Evolutionary conservation across 225 moss, liverwort and hornwort species (phyloP).

Genomic region (Sphagnum tenellum): DNA sequence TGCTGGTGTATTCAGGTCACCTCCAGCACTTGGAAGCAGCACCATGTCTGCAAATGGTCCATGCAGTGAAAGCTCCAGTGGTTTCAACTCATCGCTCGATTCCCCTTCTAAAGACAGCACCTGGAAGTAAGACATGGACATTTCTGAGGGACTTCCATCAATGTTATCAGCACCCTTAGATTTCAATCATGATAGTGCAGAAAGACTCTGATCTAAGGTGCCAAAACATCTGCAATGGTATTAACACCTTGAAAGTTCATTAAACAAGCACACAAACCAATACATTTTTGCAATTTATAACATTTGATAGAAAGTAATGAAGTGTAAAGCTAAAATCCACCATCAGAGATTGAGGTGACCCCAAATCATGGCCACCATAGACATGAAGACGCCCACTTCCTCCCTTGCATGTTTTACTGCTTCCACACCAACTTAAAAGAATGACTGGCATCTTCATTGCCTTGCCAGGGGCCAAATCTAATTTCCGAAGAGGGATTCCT

Average conservation of each 20-base stretch:
- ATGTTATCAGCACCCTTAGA: no score
- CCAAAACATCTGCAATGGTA: no score
- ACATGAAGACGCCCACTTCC: slow-evolving; percentile 73
- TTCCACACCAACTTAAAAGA: slow-evolving; percentile 70
- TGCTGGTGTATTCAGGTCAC: slow-evolving; percentile 43
- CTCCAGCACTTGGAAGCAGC: slow-evolving; percentile 62
- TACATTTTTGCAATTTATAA: no score
- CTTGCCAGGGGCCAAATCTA: slow-evolving; percentile 75
- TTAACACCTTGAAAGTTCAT: no score
- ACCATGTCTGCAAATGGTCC: slow-evolving; percentile 86
- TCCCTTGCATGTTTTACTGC: slow-evolving; percentile 49
- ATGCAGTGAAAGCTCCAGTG: slow-evolving; percentile 58
- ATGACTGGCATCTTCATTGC: slow-evolving; percentile 84
- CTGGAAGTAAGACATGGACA: slow-evolving; percentile 14
- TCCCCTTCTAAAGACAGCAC: slow-evolving; percentile 61
- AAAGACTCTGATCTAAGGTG: no score
- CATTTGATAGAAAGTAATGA: no score
- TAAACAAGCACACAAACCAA: no score
- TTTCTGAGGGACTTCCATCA: neutral
- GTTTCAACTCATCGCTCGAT: slow-evolving; percentile 41
- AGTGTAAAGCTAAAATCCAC: slow-evolving; percentile 30
- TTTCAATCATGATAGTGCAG: no score
- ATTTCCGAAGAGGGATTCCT: slow-evolving; percentile 44
- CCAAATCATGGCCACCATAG: slow-evolving; percentile 87
- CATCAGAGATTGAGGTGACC: slow-evolving; percentile 65